phyloP scores from a whole-genome alignment of 805 yeast genomes.

The Myxozyma nipponensis region DNA sequence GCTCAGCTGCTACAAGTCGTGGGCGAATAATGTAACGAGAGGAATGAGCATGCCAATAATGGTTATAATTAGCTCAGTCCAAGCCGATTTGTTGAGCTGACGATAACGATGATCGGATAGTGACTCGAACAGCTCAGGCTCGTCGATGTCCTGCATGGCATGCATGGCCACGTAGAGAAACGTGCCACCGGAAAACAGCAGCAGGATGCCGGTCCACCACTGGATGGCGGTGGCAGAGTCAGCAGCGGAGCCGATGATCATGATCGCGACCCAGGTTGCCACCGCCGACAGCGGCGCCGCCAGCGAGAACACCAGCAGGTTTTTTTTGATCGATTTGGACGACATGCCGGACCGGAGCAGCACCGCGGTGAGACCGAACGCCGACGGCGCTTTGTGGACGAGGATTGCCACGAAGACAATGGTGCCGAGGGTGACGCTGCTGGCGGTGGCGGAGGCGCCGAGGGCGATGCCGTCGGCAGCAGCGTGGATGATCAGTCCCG shows the following conservation, averaged over 20 bases:
- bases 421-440: slow-evolving; percentile 40
- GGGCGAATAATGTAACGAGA: slow-evolving; percentile 34
- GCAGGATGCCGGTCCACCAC: slow-evolving; percentile 50
- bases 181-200: slow-evolving; percentile 67
- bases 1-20: slow-evolving; percentile 25
- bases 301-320: slow-evolving; percentile 51
- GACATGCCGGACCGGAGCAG: slow-evolving; percentile 43
- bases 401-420: slow-evolving; percentile 59
- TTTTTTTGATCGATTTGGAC: slow-evolving; percentile 40
- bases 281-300: slow-evolving; percentile 63
- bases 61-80: slow-evolving; percentile 30
- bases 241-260: slow-evolving; percentile 33
- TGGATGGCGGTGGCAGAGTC: too few relatives aligned
- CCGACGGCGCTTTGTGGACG: slow-evolving; percentile 70
- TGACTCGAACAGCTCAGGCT: too few relatives aligned
- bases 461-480: slow-evolving; percentile 70
- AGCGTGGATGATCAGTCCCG: slow-evolving; percentile 65
- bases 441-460: slow-evolving; percentile 52
- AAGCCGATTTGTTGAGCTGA: slow-evolving; percentile 5
- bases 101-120: slow-evolving; percentile 8
- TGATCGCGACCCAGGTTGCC: slow-evolving; percentile 45
- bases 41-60: slow-evolving; percentile 36
- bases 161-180: slow-evolving; percentile 69
- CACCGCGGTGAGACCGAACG: slow-evolving; percentile 61
- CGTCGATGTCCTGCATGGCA: slow-evolving; percentile 45